Evolutionary conservation across 345 rosid species (phyloP).

Genomic region (Salix purpurea): DNA sequence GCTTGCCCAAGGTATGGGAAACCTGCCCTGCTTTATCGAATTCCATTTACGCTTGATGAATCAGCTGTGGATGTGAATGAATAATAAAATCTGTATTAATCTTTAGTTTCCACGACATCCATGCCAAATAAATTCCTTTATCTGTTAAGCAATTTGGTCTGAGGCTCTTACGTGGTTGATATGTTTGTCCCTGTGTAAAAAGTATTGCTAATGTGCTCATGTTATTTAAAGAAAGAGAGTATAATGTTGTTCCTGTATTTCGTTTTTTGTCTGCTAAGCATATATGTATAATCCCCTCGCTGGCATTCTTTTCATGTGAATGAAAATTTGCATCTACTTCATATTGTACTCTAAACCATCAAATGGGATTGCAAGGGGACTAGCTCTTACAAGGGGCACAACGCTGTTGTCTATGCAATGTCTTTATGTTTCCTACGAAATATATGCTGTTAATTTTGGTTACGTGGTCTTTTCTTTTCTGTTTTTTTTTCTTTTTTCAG

Average conservation of each 20-base stretch:
- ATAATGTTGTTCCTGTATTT: neutral
- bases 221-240: neutral
- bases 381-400: neutral
- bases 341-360: neutral
- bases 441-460: neutral
- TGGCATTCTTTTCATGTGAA: neutral
- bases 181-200: neutral
- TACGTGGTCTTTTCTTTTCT: neutral
- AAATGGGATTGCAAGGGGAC: neutral
- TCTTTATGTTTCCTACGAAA: neutral
- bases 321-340: neutral
- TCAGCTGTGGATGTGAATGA: neutral
- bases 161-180: neutral
- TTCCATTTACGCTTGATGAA: neutral
- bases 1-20: conserved; percentile 24
- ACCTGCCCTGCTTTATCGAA: neutral
- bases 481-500: conserved; percentile 17
- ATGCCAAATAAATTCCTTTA: neutral
- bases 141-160: neutral
- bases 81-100: too few relatives aligned
- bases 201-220: neutral
- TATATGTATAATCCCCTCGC: neutral
- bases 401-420: neutral
- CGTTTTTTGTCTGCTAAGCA: neutral
- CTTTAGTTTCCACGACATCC: neutral